A percentile compares a stretch with the other conserved stretches of the same genome.
phyloP scores from a whole-genome alignment of 140 eudicot species.

The Bidens hawaiensis region DNA sequence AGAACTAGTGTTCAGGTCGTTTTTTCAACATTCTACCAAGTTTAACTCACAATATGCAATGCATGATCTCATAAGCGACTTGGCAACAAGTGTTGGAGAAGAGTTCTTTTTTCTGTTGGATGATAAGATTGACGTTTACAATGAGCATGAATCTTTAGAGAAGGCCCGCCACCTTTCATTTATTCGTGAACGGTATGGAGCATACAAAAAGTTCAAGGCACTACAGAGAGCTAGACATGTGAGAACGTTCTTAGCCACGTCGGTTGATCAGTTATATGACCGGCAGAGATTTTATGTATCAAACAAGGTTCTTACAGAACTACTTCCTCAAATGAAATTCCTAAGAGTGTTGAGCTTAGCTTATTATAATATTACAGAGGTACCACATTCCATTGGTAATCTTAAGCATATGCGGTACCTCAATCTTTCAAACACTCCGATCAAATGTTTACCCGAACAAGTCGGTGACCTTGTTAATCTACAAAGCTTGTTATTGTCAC shows the following conservation, averaged over 20 bases:
- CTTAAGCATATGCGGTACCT: constrained; percentile 37
- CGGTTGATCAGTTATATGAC: not conserved
- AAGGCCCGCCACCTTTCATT: constrained; percentile 36
- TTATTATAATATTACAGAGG: constrained; percentile 2
- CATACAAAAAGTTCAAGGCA: constrained; percentile 9
- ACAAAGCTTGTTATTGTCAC: too few species aligned
- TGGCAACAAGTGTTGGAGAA: too few species aligned
- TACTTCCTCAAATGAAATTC: constrained; percentile 19
- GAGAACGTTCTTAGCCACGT: constrained; percentile 19
- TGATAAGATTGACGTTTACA: not conserved
- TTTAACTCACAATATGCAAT: too few species aligned
- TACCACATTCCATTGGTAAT: constrained; percentile 27
- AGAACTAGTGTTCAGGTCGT: constrained; percentile 31
- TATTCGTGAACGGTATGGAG: not conserved
- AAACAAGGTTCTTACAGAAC: not conserved
- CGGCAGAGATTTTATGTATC: not conserved
- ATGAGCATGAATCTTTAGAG: not conserved
- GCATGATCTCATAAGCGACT: too few species aligned
- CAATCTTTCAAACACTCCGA: constrained; percentile 21
- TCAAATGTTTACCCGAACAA: constrained; percentile 29
- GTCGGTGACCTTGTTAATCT: constrained; percentile 23
- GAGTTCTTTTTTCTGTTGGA: too few species aligned
- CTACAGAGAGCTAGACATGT: constrained; percentile 6
- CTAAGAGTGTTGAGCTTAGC: constrained; percentile 28
- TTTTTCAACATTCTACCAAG: too few species aligned